Evolutionary conservation across 257 asterid genomes (phyloP).

Genomic region (Lycium ferocissimum): DNA sequence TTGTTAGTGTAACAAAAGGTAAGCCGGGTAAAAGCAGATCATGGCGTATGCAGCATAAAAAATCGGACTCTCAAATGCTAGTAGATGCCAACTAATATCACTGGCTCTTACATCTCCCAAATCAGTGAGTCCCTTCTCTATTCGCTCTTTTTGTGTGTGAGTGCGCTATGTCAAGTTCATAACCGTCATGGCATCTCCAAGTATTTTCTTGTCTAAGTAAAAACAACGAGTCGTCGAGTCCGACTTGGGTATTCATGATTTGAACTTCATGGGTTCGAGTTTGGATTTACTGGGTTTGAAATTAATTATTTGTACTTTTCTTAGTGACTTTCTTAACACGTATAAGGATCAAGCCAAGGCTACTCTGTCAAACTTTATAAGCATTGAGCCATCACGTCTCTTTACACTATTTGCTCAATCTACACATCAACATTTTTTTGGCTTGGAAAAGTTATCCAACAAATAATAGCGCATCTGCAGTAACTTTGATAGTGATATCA

Average conservation of each 20-base stretch:
- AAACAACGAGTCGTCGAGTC: not conserved
- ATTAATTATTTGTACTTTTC: not conserved
- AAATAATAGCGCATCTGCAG: not conserved
- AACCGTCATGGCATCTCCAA: not conserved
- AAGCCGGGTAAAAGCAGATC: not conserved
- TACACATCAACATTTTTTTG: not conserved
- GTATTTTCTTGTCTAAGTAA: not conserved
- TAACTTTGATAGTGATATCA: not conserved
- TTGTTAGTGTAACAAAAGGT: not conserved
- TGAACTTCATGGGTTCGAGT: not conserved
- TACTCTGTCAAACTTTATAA: not conserved
- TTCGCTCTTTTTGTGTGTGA: not conserved
- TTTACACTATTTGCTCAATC: not conserved
- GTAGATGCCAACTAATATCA: constrained; percentile 10
- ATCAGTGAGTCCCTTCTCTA: not conserved
- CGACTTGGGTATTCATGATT: not conserved
- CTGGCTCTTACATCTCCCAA: constrained; percentile 5
- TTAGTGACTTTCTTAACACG: not conserved
- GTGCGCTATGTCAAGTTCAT: not conserved
- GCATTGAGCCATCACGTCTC: not conserved
- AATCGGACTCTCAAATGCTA: not conserved
- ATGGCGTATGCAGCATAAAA: not conserved
- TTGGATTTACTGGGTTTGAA: not conserved
- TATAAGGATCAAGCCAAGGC: not conserved
- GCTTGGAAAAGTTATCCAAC: not conserved